A percentile compares a stretch with the other conserved stretches of the same genome.
phyloP scores from a whole-genome alignment of 2,329 filamentous ascomycete species.

The Cytospora paraplurivora region DNA sequence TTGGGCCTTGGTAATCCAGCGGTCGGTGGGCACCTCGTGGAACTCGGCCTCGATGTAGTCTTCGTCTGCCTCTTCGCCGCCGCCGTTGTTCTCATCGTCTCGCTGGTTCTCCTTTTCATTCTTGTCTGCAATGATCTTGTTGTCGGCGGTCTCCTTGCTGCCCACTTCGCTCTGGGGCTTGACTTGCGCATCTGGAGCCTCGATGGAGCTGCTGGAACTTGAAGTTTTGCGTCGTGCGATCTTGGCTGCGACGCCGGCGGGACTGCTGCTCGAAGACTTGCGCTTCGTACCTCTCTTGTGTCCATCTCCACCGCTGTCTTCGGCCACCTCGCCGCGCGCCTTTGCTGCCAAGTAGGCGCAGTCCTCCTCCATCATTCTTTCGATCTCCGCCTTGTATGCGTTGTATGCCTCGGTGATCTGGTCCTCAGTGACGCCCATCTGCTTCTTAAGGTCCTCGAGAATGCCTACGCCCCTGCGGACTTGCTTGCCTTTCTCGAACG shows the following conservation, averaged over 20 bases:
- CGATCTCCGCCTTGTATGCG: slow-evolving; percentile 14
- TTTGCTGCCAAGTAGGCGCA: background rate
- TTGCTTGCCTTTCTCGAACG: background rate
- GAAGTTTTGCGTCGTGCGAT: background rate
- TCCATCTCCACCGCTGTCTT: background rate
- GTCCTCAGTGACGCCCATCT: background rate
- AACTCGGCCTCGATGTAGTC: background rate
- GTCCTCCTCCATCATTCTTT: slow-evolving; percentile 14
- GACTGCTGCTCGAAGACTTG: background rate
- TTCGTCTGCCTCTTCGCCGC: background rate
- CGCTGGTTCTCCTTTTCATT: background rate
- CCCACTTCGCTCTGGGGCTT: background rate
- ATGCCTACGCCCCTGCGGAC: background rate
- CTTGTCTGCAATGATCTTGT: no score
- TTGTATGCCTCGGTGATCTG: slow-evolving; percentile 1
- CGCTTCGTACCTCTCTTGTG: background rate
- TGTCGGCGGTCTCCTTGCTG: background rate
- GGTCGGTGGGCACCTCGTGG: background rate
- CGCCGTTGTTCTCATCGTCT: background rate
- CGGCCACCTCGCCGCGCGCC: background rate
- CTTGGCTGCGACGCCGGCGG: background rate
- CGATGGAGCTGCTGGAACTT: background rate
- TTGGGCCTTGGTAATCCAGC: background rate
- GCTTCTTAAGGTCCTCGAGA: background rate
- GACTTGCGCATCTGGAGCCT: background rate